Conservation (phyloP, 495 filamentous ascomycete genomes). For the Aspergillus ellipticus region DNA sequence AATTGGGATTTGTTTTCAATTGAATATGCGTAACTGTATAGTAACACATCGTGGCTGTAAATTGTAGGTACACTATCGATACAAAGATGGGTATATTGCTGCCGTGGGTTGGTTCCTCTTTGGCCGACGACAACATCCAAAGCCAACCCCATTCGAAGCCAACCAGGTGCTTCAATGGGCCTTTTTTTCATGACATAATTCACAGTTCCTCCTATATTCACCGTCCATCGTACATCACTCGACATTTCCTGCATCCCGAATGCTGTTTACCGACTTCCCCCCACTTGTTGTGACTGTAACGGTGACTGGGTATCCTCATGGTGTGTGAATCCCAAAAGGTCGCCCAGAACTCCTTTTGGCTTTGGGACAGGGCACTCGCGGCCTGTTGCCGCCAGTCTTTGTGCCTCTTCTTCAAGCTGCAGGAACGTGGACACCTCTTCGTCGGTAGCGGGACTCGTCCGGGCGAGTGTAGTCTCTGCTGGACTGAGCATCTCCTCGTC, state of each 20-base stretch:
- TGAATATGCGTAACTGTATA: slow-evolving; percentile 2
- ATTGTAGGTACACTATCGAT: slow-evolving; percentile 15
- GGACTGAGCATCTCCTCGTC: slow-evolving; percentile 25
- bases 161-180: background rate
- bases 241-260: background rate
- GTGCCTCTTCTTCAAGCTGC: slow-evolving; percentile 43
- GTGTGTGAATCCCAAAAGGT: slow-evolving; percentile 62
- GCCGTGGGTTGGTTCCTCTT: slow-evolving; percentile 1
- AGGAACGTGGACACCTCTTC: slow-evolving; percentile 45
- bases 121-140: background rate
- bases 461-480: slow-evolving; percentile 16
- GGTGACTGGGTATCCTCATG: slow-evolving; percentile 4
- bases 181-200: background rate
- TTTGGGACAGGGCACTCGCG: slow-evolving; percentile 80
- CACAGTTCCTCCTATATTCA: background rate
- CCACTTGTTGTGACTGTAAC: background rate
- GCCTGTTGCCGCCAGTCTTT: slow-evolving; percentile 28
- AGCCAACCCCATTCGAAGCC: background rate
- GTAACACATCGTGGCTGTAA: slow-evolving; percentile 6
- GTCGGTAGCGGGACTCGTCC: slow-evolving; percentile 26
- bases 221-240: background rate
- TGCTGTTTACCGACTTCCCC: slow-evolving; percentile 3
- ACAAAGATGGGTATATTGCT: slow-evolving; percentile 24
- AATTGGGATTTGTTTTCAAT: background rate
- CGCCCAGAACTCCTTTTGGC: slow-evolving; percentile 68